Percentiles rank a stretch among this genome's conserved stretches.
phyloP scores from a whole-genome alignment of 2,329 filamentous ascomycete genomes.

The Seiridium unicorne region DNA sequence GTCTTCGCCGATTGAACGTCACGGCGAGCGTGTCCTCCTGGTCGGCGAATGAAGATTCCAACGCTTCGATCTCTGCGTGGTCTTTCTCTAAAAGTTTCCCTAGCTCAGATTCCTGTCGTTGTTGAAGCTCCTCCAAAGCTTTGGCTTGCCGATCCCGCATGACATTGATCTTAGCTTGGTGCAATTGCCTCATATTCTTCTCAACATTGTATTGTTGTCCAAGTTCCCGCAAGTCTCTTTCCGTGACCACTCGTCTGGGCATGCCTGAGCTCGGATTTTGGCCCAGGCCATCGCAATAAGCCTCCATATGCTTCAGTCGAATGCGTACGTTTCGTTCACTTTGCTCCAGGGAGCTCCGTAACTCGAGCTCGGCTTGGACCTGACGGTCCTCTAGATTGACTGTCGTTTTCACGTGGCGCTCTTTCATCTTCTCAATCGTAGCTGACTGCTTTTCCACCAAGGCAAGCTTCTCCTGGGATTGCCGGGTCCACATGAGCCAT shows the following conservation, averaged over 20 bases:
- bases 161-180: conserved; percentile 62
- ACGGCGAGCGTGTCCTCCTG: conserved; percentile 48
- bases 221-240: conserved; percentile 57
- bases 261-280: conserved; percentile 35
- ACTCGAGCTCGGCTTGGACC: conserved; percentile 61
- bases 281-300: conserved; percentile 58
- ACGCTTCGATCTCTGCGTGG: conserved; percentile 44
- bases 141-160: conserved; percentile 64
- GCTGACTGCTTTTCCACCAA: conserved; percentile 47
- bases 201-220: conserved; percentile 60
- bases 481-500: conserved; percentile 49
- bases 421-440: conserved; percentile 50
- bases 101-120: conserved; percentile 53
- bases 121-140: conserved; percentile 57
- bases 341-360: conserved; percentile 52
- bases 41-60: conserved; percentile 43
- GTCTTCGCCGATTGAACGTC: conserved; percentile 44
- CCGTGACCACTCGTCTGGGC: conserved; percentile 54
- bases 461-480: conserved; percentile 45
- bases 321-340: conserved; percentile 56
- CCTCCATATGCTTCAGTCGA: conserved; percentile 64
- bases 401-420: conserved; percentile 51
- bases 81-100: conserved; percentile 43
- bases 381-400: conserved; percentile 60
- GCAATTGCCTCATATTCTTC: conserved; percentile 57